Conservation (phyloP, 352 stramenopile species). For the Globisporangium irregulare region DNA sequence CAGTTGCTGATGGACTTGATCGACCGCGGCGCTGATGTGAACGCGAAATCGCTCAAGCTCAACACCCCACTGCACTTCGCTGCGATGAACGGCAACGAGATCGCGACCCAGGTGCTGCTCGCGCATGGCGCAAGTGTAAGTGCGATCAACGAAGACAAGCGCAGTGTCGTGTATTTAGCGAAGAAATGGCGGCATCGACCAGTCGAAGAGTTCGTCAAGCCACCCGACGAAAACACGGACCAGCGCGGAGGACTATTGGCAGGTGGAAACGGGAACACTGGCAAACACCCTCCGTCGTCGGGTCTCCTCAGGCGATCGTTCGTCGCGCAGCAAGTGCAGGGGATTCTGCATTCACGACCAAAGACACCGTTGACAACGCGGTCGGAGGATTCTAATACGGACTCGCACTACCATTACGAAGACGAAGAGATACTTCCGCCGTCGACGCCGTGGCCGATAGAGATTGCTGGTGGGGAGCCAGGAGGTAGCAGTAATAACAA, state of each 20-base stretch:
- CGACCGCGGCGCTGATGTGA: slow-evolving; percentile 49
- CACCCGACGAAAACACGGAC: slow-evolving; percentile 29
- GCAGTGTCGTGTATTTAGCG: slow-evolving; percentile 66
- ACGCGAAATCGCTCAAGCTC: slow-evolving; percentile 66
- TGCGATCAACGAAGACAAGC: slow-evolving; percentile 74
- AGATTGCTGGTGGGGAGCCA: background rate
- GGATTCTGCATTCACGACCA: slow-evolving; percentile 9
- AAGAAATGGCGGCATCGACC: slow-evolving; percentile 71
- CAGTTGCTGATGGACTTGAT: slow-evolving; percentile 49
- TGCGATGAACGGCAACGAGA: slow-evolving; percentile 73
- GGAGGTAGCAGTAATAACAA: background rate
- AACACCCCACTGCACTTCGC: slow-evolving; percentile 78
- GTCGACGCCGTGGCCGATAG: slow-evolving; percentile 43
- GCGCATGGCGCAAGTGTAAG: slow-evolving; percentile 56
- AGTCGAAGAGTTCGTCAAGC: slow-evolving; percentile 55
- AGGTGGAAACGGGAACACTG: background rate
- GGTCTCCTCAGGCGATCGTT: background rate
- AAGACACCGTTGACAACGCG: slow-evolving; percentile 31
- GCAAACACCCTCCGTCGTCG: background rate
- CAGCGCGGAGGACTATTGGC: background rate
- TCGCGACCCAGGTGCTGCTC: slow-evolving; percentile 54
- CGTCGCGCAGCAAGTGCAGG: slow-evolving; percentile 13
- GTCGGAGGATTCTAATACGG: slow-evolving; percentile 46
- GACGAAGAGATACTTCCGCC: slow-evolving; percentile 54
- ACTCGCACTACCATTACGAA: slow-evolving; percentile 59